Evolutionary conservation across 306 rosid genomes (phyloP), one percentile per base, ranked within the genome.

Genomic region (Prinsepia uniflora): DNA sequence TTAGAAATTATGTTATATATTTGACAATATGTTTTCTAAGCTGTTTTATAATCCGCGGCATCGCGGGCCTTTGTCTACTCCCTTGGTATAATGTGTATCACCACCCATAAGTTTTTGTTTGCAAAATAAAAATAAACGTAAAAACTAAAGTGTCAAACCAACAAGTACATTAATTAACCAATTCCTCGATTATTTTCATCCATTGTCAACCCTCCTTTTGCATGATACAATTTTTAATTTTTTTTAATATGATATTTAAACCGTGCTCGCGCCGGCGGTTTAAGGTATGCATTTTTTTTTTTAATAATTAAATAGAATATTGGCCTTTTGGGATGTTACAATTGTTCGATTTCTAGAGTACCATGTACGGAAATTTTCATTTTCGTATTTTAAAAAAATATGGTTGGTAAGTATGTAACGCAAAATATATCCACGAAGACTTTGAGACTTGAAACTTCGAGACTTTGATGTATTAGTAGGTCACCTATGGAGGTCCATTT

Each of bases 401-500:
- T 9, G 43, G 54, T 20, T 22, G 54, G 74, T 13, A 20, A 42
- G 9, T 42, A 43, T 55, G 64, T 55, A 56, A 8, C 39, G 65
- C 65, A 34, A 19, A 53, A 18, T 52, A 12, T 49, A 12, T 68
- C 63, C 64, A 20, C 43, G 41, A 55, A 13, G 53, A 70, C 54
- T 30, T 14, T 7, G 53, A 24, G 30, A 24, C 30, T 0, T 24
- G 30, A 24, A 24, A 24, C 30, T 24, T 24, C 30, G 30, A 15
- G 41, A 17, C 41, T 55, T 43, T 24, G n/a, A 22, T 56, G 40
- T 18, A 1, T 70, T 8, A 53, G 43, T 69, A 4, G 42, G 12
- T 69, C 73, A 19, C 63, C 53, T 19, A 40, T 52, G 50, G 11
- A 68, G 39, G 14, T 67, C 47, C 10, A 67, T n/a, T 67, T 67